phyloP scores from a whole-genome alignment of 1,284 basidiomycete genomes.

The Trichosporon faecale region DNA sequence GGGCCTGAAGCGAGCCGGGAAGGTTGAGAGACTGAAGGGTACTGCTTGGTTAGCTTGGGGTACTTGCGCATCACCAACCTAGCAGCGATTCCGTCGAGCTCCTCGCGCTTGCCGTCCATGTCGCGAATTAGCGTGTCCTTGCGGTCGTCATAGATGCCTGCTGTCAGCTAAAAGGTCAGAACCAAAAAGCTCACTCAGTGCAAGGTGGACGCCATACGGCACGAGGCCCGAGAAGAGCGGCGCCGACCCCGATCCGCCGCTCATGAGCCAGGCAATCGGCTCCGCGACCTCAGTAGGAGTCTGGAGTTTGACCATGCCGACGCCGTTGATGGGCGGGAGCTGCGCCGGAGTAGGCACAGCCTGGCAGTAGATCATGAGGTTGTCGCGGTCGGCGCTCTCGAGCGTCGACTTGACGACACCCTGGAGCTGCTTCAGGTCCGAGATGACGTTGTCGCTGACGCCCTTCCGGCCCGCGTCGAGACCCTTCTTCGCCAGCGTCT shows the following conservation, averaged over 20 bases:
- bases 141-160: conserved; percentile 83
- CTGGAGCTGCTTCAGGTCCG: conserved; percentile 74
- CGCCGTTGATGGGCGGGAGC: conserved; percentile 65
- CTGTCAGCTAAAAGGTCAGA: neutral
- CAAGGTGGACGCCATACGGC: conserved; percentile 82
- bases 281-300: conserved; percentile 64
- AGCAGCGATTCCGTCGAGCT: conserved; percentile 64
- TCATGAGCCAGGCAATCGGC: conserved; percentile 54
- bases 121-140: conserved; percentile 70
- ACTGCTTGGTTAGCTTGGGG: conserved; percentile 52
- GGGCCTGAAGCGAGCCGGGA: conserved; percentile 80
- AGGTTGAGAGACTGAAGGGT: conserved; percentile 70
- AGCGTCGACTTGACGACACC: conserved; percentile 59
- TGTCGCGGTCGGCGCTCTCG: conserved; percentile 78
- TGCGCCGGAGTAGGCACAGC: conserved; percentile 72
- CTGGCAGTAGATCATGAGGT: conserved; percentile 93
- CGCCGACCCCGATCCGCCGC: conserved; percentile 56
- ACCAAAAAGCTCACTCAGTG: conserved; percentile 60
- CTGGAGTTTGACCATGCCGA: conserved; percentile 66
- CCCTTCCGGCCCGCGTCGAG: conserved; percentile 67
- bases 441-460: conserved; percentile 62
- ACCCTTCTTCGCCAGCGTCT: conserved; percentile 67
- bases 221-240: conserved; percentile 74
- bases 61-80: conserved; percentile 56
- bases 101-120: conserved; percentile 62